phyloP scores from a whole-genome alignment of 2,329 filamentous ascomycete genomes.

The Aspergillus pseudoglaucus region DNA sequence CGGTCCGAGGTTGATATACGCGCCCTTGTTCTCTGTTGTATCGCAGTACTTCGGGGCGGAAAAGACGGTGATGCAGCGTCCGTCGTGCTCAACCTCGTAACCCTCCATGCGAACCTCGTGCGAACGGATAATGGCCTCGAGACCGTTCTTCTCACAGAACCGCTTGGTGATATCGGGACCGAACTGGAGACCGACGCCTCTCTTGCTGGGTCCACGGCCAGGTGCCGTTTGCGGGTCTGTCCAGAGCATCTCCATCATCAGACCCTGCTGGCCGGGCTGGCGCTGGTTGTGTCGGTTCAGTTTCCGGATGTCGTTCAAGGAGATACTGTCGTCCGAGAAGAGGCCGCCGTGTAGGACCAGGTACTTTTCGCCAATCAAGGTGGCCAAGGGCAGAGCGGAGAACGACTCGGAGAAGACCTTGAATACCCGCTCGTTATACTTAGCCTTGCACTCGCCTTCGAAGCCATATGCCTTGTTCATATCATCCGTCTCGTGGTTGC shows the following conservation, averaged over 20 bases:
- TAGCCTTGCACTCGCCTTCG: slow-evolving; percentile 95
- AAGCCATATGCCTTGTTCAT: slow-evolving; percentile 99
- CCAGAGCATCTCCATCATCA: slow-evolving; percentile 99
- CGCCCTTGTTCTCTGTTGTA: slow-evolving; percentile 94
- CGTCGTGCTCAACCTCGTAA: slow-evolving; percentile 97
- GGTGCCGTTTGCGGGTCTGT: slow-evolving; percentile 85
- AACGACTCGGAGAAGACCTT: slow-evolving; percentile 98
- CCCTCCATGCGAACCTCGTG: slow-evolving; percentile 98
- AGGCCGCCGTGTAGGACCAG: slow-evolving; percentile 90
- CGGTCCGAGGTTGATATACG: slow-evolving; percentile 92
- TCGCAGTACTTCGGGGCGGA: slow-evolving; percentile 97
- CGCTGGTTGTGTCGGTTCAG: slow-evolving; percentile 83
- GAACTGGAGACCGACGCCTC: slow-evolving; percentile 93
- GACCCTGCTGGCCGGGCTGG: slow-evolving; percentile 82
- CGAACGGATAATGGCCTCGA: slow-evolving; percentile 91
- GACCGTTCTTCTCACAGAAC: slow-evolving; percentile 92
- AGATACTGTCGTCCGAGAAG: slow-evolving; percentile 88
- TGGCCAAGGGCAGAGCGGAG: slow-evolving; percentile 85
- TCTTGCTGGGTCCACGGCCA: slow-evolving; percentile 88
- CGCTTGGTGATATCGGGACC: slow-evolving; percentile 92
- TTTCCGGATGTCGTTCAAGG: slow-evolving; percentile 88
- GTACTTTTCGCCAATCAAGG: slow-evolving; percentile 83
- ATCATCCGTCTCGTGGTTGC: slow-evolving; percentile 97
- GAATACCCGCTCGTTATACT: slow-evolving; percentile 94
- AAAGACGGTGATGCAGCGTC: slow-evolving; percentile 95